phyloP scores from a whole-genome alignment of 129 eudicot genomes.

The Helichrysum umbraculigerum region DNA sequence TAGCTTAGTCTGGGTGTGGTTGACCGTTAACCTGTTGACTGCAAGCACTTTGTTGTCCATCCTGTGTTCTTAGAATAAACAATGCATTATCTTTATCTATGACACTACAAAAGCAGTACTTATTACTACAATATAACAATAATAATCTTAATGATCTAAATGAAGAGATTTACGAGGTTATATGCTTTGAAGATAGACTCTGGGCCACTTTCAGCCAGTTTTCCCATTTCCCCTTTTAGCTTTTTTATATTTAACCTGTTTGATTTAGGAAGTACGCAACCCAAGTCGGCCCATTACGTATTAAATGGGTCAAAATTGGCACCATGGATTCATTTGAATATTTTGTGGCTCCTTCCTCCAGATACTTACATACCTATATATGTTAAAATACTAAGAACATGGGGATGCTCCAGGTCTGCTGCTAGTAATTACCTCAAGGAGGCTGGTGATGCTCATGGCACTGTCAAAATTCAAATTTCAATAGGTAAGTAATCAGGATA shows the following conservation, averaged over 20 bases:
- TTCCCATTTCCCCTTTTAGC: neutral
- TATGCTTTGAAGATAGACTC: neutral
- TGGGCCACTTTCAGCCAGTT: too few species aligned
- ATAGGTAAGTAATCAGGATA: constrained; percentile 50
- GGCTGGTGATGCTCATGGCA: constrained; percentile 88
- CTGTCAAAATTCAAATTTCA: constrained; percentile 77
- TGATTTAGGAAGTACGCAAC: too few species aligned
- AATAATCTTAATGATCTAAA: neutral
- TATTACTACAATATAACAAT: too few species aligned
- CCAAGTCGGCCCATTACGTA: neutral
- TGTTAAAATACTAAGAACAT: constrained; percentile 17
- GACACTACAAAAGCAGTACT: neutral
- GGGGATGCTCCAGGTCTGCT: constrained; percentile 51
- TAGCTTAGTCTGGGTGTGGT: neutral
- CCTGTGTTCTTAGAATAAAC: too few species aligned
- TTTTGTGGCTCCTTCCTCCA: neutral
- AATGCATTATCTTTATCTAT: neutral
- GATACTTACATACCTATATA: neutral
- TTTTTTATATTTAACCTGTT: too few species aligned
- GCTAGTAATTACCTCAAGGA: constrained; percentile 79
- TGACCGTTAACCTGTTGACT: neutral
- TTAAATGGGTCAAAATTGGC: neutral
- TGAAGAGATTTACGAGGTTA: neutral
- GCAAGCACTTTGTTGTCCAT: neutral
- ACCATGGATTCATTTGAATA: neutral